Evolutionary conservation across 805 yeast genomes (phyloP), one percentile per base, ranked within the genome.

Genomic region (Myxozyma sirexii): DNA sequence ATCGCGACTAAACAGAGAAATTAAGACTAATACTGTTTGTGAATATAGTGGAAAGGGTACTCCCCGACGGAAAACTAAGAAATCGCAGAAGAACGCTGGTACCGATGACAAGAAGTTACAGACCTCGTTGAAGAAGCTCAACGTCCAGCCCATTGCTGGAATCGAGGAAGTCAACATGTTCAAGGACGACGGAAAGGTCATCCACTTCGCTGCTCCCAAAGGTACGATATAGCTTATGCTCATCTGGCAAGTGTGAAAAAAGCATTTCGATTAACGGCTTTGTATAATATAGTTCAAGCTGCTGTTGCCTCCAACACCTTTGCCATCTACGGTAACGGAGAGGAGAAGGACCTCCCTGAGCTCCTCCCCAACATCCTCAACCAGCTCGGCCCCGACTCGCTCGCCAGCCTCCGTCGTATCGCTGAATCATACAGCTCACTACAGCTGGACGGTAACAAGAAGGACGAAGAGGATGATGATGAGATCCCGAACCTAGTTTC

Each of bases 91-190:
- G 72, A 74, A 82, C 64, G 90, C 88, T 78, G 79, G 75, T 65
- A 90, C 85, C 71, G 96, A 91, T 74, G 97, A 92, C 80, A 82
- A 90, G 77, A 91, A 92, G 80, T 83, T 93, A 76, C 91, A 90
- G 80, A 88, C 86, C 70, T 84, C 93, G 73, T 82, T 93, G 79
- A 87, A 85, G 77, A 91, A 92, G 81, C 82, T 93, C 76, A 87
- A 88, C 78, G 96, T 92, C 68, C 89, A 87, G 78, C 87, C 90
- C 72, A 79, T 93, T 70, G 91, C 88, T 69, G 90, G 88, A 72
- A 86, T 93, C 72, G 96, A 90, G 76, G 97, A 93, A 82, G 98
- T 97, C 73, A 93, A 92, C 85, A 89, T 93, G 83, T 92, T 94
- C 88, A 88, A 83, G 78, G 97, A 90, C 67, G 97, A 93, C 77